Conservation (phyloP, 345 rosid species). For the Eucalyptus tenuipes region DNA sequence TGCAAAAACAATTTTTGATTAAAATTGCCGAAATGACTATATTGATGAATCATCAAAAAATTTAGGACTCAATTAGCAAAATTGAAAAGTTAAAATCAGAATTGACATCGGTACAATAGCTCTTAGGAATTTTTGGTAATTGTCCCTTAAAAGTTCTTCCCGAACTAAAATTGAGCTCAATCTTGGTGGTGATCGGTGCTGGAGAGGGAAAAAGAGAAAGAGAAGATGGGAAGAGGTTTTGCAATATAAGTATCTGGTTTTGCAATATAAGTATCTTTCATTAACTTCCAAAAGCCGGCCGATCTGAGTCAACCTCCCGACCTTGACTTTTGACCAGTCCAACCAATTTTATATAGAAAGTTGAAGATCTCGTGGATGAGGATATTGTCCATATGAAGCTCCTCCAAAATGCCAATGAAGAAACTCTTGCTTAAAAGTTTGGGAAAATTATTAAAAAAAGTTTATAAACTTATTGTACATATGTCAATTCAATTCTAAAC, state of each 20-base stretch:
- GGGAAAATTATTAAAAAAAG: no score
- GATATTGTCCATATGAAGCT: background rate
- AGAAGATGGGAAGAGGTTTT: background rate
- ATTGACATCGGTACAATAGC: no score
- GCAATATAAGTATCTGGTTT: background rate
- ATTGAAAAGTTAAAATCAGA: no score
- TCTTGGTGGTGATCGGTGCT: background rate
- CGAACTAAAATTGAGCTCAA: background rate
- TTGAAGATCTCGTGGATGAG: background rate
- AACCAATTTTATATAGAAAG: background rate
- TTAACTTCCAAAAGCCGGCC: no score
- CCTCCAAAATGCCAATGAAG: background rate
- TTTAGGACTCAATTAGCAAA: background rate
- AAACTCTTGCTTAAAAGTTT: background rate
- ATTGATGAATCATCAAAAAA: rapidly evolving
- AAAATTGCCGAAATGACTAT: rapidly evolving
- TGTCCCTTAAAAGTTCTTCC: background rate
- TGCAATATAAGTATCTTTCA: background rate
- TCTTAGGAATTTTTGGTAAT: background rate
- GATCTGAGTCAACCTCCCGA: background rate
- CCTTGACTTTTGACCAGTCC: background rate
- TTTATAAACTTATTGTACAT: rapidly evolving
- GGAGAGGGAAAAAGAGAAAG: background rate
- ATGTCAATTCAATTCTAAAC: no score
- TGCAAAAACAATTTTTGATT: background rate